Conservation (phyloP, 2,329 filamentous ascomycete genomes). For the Orbilia ellipsospora region DNA sequence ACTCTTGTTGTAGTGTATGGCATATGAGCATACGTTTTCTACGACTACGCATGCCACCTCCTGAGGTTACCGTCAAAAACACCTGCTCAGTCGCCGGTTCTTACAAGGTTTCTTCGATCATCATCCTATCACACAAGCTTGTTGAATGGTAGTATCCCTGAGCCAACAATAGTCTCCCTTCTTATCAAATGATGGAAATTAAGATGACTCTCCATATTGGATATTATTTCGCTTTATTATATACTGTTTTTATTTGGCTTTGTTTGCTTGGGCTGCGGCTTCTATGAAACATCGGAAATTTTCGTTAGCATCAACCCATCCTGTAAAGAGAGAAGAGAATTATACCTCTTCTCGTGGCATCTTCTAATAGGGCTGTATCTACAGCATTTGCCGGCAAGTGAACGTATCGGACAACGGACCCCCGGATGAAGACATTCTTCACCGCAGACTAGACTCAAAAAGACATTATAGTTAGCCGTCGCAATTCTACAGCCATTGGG, state of each 20-base stretch:
- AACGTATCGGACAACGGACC: conserved; percentile 91
- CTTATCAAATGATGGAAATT: no score
- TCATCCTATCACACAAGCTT: no score
- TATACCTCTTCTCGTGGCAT: conserved; percentile 85
- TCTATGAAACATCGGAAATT: conserved; percentile 21
- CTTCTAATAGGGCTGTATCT: conserved; percentile 86
- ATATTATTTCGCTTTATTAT: background rate
- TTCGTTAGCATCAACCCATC: conserved; percentile 13
- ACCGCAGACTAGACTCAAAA: conserved; percentile 72
- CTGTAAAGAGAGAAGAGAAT: conserved; percentile 1
- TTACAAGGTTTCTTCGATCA: no score
- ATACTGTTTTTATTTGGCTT: conserved; percentile 37
- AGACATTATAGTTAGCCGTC: background rate
- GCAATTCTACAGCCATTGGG: conserved; percentile 4
- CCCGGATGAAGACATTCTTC: conserved; percentile 95
- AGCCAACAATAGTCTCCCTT: no score
- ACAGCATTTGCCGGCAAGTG: conserved; percentile 85
- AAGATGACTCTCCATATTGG: background rate
- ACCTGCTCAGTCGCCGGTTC: no score
- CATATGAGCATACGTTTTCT: no score
- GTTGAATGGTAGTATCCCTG: no score
- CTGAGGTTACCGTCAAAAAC: no score
- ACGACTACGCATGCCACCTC: no score
- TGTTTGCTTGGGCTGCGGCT: conserved; percentile 54
- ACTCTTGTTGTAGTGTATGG: no score